Conservation (phyloP, 129 eudicot genomes). For the Dittrichia graveolens region DNA sequence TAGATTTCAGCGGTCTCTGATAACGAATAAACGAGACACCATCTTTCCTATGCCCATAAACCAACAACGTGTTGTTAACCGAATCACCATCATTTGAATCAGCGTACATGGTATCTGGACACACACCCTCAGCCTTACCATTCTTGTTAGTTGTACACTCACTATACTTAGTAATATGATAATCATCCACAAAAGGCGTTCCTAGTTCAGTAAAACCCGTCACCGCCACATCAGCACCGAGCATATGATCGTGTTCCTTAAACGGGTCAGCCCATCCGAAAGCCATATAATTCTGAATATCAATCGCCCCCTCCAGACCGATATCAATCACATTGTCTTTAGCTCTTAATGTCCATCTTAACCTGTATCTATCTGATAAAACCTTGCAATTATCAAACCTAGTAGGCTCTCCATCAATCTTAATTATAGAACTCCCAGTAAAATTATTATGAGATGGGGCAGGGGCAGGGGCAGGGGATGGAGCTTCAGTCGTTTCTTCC, state of each 20-base stretch:
- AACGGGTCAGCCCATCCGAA: conserved; percentile 91
- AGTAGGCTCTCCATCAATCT: conserved; percentile 50
- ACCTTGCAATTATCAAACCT: conserved; percentile 82
- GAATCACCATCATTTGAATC: conserved; percentile 34
- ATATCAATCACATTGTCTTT: conserved; percentile 66
- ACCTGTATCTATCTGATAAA: conserved; percentile 61
- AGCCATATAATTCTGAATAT: conserved; percentile 68
- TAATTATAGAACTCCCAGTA: conserved; percentile 24
- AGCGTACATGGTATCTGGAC: conserved; percentile 68
- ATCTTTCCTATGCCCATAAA: conserved; percentile 91
- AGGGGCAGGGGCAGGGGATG: conserved; percentile 38
- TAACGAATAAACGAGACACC: conserved; percentile 83
- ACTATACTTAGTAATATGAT: conserved; percentile 64
- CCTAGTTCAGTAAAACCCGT: conserved; percentile 77
- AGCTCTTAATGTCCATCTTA: conserved; percentile 73
- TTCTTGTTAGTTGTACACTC: conserved; percentile 61
- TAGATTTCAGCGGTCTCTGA: conserved; percentile 58
- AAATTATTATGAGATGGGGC: conserved; percentile 27
- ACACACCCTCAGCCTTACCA: conserved; percentile 68
- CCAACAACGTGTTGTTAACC: conserved; percentile 63
- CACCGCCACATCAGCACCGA: conserved; percentile 74
- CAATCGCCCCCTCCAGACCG: conserved; percentile 81
- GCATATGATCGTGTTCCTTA: conserved; percentile 57
- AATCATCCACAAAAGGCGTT: conserved; percentile 79
- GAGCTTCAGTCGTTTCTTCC: conserved; percentile 16